Evolutionary conservation across 2,329 filamentous ascomycete genomes (phyloP), one percentile per base, ranked within the genome.

Genomic region (Paecilomyces dactylethromorphus): DNA sequence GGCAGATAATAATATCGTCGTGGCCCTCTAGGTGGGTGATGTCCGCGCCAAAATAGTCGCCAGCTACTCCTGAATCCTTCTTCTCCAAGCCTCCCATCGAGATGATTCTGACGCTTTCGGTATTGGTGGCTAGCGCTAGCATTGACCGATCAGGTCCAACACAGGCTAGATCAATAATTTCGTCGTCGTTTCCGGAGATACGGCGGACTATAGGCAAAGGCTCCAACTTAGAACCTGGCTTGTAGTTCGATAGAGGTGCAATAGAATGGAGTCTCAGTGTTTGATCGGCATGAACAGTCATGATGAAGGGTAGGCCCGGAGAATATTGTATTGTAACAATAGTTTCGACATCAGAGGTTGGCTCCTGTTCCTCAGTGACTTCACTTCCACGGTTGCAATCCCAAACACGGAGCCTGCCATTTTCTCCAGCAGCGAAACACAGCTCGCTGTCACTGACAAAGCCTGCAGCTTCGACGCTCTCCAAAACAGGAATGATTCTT

Each of bases 151-250:
- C 88, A 0, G 87, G 85, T 1, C 94, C 85, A 57, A 97, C 81
- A 68, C 94, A 97, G 31, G 88, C 90, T 33, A 99, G 79, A 70
- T 99, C 95, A 65, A 99, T 97, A 56, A 99, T 92, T 73, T 99
- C 94, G 71, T 99, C 95, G 73, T 97, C 92, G 6, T 94, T 97
- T 56, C 94, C 95, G 3, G 93, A 96, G 65, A 99, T 95, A 52
- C 91, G 85, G 65, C 90, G 86, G 52, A 90, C 82, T 0, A 87
- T 68, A 10, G 82, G 79, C 24, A 88, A 73, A n/a, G 84, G 77
- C n/a, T 78, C 73, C 76, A 89, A 69, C 75, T 78, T 67, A 70
- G 81, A 65, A 59, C 76, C 63, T 35, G 71, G 67, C 54, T 71
- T 71, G 59, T 71, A 72, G 49, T 65, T 62, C 22, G 67, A 67